phyloP scores from a whole-genome alignment of 2,329 filamentous ascomycete genomes.

The Hymenoscyphus linearis region DNA sequence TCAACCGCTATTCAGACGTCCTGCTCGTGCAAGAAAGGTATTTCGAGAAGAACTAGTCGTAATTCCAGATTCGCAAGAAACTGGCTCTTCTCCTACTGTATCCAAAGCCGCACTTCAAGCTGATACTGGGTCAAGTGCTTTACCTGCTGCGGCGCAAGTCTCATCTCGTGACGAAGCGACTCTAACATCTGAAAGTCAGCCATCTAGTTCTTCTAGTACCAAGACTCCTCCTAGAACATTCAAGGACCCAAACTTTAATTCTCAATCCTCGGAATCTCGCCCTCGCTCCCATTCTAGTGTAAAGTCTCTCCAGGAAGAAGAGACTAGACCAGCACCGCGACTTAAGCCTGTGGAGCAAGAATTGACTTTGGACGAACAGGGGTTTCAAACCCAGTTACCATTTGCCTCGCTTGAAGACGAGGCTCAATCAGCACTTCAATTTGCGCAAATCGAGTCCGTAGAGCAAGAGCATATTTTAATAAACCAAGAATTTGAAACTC shows the following conservation, averaged over 20 bases:
- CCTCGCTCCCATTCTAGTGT: not conserved
- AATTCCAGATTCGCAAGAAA: conserved; percentile 23
- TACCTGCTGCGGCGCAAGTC: not conserved
- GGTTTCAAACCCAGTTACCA: not conserved
- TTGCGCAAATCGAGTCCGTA: not conserved
- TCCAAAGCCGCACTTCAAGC: conserved; percentile 2
- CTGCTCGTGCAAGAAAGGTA: conserved; percentile 3
- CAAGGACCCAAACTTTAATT: not conserved
- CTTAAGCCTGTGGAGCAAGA: not conserved
- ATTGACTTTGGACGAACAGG: not conserved
- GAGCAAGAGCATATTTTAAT: not conserved
- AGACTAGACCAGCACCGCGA: not conserved
- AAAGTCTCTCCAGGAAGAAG: not conserved
- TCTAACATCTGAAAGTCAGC: not conserved
- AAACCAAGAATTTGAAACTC: not conserved
- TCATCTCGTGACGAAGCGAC: not conserved
- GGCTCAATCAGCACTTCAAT: too few relatives aligned
- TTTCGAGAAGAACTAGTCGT: conserved; percentile 21
- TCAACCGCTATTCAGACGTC: not conserved
- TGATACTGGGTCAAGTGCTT: conserved; percentile 2
- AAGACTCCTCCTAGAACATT: not conserved
- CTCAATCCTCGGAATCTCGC: not conserved
- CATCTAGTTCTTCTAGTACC: not conserved
- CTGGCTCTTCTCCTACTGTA: conserved; percentile 8
- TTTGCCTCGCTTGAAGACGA: not conserved